Evolutionary conservation across 2,329 filamentous ascomycete species (phyloP), one percentile per base, ranked within the genome.

Genomic region (Amphichorda felina): DNA sequence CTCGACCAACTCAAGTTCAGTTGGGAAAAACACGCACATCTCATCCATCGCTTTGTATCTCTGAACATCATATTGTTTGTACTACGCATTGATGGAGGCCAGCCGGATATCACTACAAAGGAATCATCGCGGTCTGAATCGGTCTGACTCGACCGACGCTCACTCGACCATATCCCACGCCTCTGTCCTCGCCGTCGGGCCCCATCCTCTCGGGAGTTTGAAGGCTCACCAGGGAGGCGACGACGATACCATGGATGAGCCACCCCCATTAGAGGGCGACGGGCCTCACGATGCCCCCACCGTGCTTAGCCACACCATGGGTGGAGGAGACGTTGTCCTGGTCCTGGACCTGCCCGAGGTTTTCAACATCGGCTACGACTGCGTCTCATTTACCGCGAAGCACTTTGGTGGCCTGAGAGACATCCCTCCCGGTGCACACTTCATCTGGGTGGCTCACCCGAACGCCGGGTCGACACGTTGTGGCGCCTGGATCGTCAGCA

Each of bases 361-460:
- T 26, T 68, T 70, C 38, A 68, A 62, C 2, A 53, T 79, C 14
- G 71, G 71, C 30, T 70, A 67, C 43, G 72, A 76, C 44, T 56
- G 62, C 3, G 49, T 66, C 31, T 64, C 65, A 2, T 62, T 72
- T 41, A 65, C 60, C 13, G 60, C 60, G 5, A 56, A 53, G 28
- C 51, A 61, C 16, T 71, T 77, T 43, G 54, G 56, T 7, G 75
- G 75, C 15, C 59, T 79, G 38, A 64, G 63, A 16, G 60, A 72
- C 37, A 57, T 79, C 18, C 70, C 72, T 0, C 47, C 58, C 0
- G 75, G 75, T 0, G 50, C 66, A 11, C 75, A 79, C 47, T 68
- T 79, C 39, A 57, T 78, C 38, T 79, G 73, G 72, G 63, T 69
- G 19, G 60, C 72, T 2, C 61, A 70, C 16, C 60, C 63, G 0